phyloP scores from a whole-genome alignment of 179 eudicot species.

The Sideroxylon spinosum region DNA sequence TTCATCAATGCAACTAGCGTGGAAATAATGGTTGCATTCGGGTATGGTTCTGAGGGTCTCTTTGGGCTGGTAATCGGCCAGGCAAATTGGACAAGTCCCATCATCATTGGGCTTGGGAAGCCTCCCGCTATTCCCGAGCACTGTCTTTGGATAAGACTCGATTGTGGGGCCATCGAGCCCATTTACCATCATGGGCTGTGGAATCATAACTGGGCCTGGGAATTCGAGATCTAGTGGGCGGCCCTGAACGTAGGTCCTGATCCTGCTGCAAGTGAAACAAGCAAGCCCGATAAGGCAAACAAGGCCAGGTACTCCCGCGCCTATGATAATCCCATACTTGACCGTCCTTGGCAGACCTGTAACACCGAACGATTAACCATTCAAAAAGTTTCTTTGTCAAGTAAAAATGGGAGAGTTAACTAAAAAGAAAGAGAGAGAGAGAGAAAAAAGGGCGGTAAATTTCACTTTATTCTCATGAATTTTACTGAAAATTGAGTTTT shows the following conservation, averaged over 20 bases:
- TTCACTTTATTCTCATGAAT: too few species aligned
- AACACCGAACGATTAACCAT: background rate
- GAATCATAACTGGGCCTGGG: slow-evolving; percentile 31
- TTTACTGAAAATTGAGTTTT: too few species aligned
- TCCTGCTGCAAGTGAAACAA: slow-evolving; percentile 37
- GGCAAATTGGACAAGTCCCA: slow-evolving; percentile 64
- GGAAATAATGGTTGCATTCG: slow-evolving; percentile 72
- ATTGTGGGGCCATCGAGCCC: slow-evolving; percentile 74
- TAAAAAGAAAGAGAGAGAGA: too few species aligned
- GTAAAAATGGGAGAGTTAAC: too few species aligned
- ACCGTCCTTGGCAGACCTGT: slow-evolving; percentile 61
- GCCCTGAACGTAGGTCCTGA: slow-evolving; percentile 11
- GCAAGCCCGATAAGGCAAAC: slow-evolving; percentile 44
- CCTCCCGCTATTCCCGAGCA: slow-evolving; percentile 63
- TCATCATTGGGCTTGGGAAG: slow-evolving; percentile 53
- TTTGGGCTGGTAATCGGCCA: slow-evolving; percentile 60
- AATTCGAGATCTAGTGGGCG: slow-evolving; percentile 17
- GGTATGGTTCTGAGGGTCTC: slow-evolving; percentile 67
- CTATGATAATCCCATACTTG: slow-evolving; percentile 58
- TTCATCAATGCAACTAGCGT: slow-evolving; percentile 71
- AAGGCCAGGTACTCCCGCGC: slow-evolving; percentile 58
- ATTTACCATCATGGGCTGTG: slow-evolving; percentile 19
- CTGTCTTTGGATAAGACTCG: slow-evolving; percentile 68
- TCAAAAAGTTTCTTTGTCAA: too few species aligned
- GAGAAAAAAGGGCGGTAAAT: too few species aligned